Conservation (phyloP, 768 basidiomycete genomes). For the Clitopilus hobsonii region DNA sequence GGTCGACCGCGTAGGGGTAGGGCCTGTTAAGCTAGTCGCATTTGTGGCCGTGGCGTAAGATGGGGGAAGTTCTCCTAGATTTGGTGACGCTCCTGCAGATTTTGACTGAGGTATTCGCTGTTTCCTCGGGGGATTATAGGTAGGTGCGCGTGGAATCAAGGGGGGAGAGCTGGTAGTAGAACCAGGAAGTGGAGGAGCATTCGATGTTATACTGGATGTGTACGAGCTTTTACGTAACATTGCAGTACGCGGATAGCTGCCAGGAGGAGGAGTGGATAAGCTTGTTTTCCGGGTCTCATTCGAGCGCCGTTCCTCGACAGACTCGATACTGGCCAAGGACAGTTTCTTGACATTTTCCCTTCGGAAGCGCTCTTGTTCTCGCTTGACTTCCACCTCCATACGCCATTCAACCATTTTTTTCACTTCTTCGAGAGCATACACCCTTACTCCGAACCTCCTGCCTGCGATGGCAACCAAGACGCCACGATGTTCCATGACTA, state of each 20-base stretch:
- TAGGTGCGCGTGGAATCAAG: conserved; percentile 31
- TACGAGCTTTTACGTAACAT: conserved; percentile 38
- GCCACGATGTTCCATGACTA: conserved; percentile 89
- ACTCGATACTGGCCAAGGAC: conserved; percentile 28
- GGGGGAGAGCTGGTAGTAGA: conserved; percentile 25
- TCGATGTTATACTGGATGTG: conserved; percentile 9
- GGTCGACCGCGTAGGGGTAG: too few species aligned
- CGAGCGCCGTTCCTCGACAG: conserved; percentile 26
- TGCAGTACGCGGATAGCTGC: conserved; percentile 20
- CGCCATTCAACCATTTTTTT: conserved; percentile 87
- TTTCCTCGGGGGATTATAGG: conserved; percentile 27
- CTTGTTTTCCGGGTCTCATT: conserved; percentile 47
- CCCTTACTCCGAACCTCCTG: conserved; percentile 78
- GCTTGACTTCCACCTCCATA: conserved; percentile 70
- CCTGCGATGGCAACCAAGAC: conserved; percentile 90
- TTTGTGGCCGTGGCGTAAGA: conserved; percentile 46
- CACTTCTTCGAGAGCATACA: conserved; percentile 84
- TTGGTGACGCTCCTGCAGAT: conserved; percentile 20
- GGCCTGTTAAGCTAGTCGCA: not conserved
- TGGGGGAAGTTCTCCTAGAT: conserved; percentile 57
- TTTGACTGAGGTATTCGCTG: conserved; percentile 25
- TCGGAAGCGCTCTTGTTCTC: conserved; percentile 70
- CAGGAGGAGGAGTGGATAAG: conserved; percentile 43
- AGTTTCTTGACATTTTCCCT: conserved; percentile 62
- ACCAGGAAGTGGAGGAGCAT: conserved; percentile 14